Base-by-base conservation (phyloP, 306 rosid species). In the Urtica urens region DNA sequence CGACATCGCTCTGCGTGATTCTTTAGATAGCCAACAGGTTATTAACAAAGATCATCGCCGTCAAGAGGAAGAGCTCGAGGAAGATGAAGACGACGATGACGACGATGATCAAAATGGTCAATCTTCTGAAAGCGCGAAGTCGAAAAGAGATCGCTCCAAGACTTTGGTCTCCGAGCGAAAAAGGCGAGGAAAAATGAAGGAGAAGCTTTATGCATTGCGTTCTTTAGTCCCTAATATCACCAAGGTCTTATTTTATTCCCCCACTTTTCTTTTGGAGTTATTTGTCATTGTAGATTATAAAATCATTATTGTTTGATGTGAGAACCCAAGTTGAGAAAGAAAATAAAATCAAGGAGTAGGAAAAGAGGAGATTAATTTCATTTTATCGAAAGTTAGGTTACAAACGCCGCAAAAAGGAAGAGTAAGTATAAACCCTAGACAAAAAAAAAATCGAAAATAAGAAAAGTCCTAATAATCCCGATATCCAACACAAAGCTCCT, bases 111-210 rank as follows among this genome's bases (percentile, higher is more conserved):
- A 22, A 3, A 19, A 53, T 14, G 28, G 25, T 14, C 38, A 16
- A 14, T 40, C 49, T 40, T 55, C 49, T 5, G 60, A 11, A 38
- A 53, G 22, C 15, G 12, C 11, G 15, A 22, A 29, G 31, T 33
- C 25, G 14, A 85, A 85, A 57, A 39, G 43, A 3, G 93, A 85
- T 41, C 41, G 80, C 53, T 64, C 95, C 2, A 78, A 72, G 60
- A 76, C 95, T 46, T 70, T 78, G 65, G 49, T 78, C 52, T 86
- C 85, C 3, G 95, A 86, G 66, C 68, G 88, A 45, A 78, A 64
- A 21, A 78, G 95, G 63, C 76, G 95, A 23, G 78, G 81, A 4
- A 49, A 75, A 23, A 76, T 81, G 95, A 86, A 86, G 77, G 95
- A 86, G 63, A 81, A 78, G 66, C 95, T 86, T 35, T 76, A 81